Percentiles rank a stretch among this genome's conserved stretches.
Evolutionary conservation across 352 stramenopile species (phyloP).

Genomic region (Aphanomyces stellatus): DNA sequence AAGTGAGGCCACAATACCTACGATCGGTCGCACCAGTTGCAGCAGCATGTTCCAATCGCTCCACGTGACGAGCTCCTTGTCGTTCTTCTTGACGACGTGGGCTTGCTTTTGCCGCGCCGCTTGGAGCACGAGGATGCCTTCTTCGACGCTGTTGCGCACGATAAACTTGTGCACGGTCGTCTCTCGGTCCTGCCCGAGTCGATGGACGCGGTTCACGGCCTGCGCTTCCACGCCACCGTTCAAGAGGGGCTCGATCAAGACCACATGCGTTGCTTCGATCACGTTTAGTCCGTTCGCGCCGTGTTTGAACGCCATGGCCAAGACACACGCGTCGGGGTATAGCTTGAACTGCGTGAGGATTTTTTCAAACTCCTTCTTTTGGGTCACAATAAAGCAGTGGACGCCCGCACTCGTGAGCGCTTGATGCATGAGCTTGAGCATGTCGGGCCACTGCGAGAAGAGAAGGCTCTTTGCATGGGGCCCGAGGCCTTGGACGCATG

Average conservation of each 20-base stretch:
- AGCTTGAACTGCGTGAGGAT: slow-evolving; percentile 47
- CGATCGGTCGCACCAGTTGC: slow-evolving; percentile 13
- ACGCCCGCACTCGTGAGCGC: slow-evolving; percentile 38
- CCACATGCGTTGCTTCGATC: slow-evolving; percentile 84
- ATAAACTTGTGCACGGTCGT: slow-evolving; percentile 88
- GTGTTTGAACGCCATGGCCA: slow-evolving; percentile 78
- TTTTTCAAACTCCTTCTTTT: slow-evolving; percentile 40
- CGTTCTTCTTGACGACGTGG: neutral
- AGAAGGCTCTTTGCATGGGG: slow-evolving; percentile 79
- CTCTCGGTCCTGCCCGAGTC: slow-evolving; percentile 77
- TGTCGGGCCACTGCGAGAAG: slow-evolving; percentile 89
- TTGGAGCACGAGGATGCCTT: slow-evolving; percentile 71
- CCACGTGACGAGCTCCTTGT: slow-evolving; percentile 14
- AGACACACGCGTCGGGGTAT: slow-evolving; percentile 39
- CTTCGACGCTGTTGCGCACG: slow-evolving; percentile 81
- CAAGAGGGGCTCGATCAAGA: slow-evolving; percentile 87
- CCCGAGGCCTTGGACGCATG: slow-evolving; percentile 37
- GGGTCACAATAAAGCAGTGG: slow-evolving; percentile 59
- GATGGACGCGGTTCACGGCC: slow-evolving; percentile 86
- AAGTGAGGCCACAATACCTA: neutral
- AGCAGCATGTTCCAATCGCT: slow-evolving; percentile 18
- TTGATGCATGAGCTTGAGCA: slow-evolving; percentile 42
- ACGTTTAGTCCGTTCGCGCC: slow-evolving; percentile 90
- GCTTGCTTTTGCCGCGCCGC: slow-evolving; percentile 29
- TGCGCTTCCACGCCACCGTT: slow-evolving; percentile 80